A percentile compares a stretch with the other conserved stretches of the same genome.
Conservation (phyloP, 2,329 filamentous ascomycete species). For the Orbilia blumenaviensis region DNA sequence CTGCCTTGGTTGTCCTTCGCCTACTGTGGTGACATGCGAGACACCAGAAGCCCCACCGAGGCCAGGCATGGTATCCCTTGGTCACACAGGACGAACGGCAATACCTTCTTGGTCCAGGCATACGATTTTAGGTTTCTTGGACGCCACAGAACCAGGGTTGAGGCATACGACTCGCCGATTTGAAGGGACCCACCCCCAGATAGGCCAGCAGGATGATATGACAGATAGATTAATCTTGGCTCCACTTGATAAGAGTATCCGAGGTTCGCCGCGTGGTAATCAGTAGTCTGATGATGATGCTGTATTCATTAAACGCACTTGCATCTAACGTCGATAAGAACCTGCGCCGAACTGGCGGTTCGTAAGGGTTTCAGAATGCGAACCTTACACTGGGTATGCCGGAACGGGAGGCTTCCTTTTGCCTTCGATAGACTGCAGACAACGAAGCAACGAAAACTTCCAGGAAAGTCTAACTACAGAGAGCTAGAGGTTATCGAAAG, state of each 20-base stretch:
- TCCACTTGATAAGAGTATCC: slow-evolving; percentile 39
- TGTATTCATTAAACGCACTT: slow-evolving; percentile 6
- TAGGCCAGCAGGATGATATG: slow-evolving; percentile 34
- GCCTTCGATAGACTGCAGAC: not conserved
- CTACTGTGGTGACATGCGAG: slow-evolving; percentile 41
- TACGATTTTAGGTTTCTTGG: slow-evolving; percentile 21
- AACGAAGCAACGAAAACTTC: slow-evolving; percentile 16
- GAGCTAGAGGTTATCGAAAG: slow-evolving; percentile 9
- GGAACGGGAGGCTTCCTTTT: slow-evolving; percentile 17
- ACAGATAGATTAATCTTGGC: slow-evolving; percentile 29
- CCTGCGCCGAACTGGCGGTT: slow-evolving; percentile 32
- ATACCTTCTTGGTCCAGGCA: slow-evolving; percentile 27
- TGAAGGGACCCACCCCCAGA: slow-evolving; percentile 19
- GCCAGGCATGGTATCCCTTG: slow-evolving; percentile 2
- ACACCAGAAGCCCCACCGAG: slow-evolving; percentile 19
- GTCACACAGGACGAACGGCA: slow-evolving; percentile 30
- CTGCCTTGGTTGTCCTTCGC: slow-evolving; percentile 14
- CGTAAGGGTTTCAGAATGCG: slow-evolving; percentile 13
- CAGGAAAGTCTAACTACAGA: slow-evolving; percentile 9
- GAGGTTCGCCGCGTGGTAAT: slow-evolving; percentile 14
- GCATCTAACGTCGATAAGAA: slow-evolving; percentile 3
- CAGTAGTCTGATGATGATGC: slow-evolving; percentile 17
- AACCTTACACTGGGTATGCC: slow-evolving; percentile 12
- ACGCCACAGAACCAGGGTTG: slow-evolving; percentile 44
- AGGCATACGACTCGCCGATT: slow-evolving; percentile 46